Base-by-base conservation (phyloP, 2,329 filamentous ascomycete genomes). In the Neospermospora avenae region DNA sequence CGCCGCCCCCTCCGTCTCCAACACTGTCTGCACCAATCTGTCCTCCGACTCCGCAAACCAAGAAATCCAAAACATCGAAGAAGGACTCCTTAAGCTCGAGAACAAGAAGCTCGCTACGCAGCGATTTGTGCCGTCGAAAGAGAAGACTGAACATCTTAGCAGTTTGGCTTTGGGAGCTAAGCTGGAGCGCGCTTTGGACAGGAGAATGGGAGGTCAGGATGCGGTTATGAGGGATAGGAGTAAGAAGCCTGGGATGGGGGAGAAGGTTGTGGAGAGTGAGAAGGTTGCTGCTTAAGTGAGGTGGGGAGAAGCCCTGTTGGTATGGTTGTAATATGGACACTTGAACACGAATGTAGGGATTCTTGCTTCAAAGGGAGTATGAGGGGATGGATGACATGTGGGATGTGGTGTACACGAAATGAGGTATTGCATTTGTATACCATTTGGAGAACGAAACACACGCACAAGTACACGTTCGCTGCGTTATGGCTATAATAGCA, bases 151-250 rank as follows among this genome's bases (percentile, higher is more conserved):
- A 66, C 82, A 86, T 70, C 77, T 90, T 73, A 84, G 82, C 76
- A 89, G 89, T 74, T 76, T 90, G 67, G 87, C 87, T 16, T 77
- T 91, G 54, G 86, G 87, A 35, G 88, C 88, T n/a, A 90, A 90
- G 75, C 78, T 90, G 54, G 87, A 90, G 72, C 80, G 87, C 59
- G 88, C 88, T 3, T 78, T 91, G 31, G 81, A 83, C 58, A 77
- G 88, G 66, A 79, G 88, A 69, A 88, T 90, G 86, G 84, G 82
- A 10, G 77, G 85, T 52, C 88, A 91, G 73, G 88, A 91, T 73
- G 87, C 87, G 45, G 82, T 85, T 70, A 86, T 88, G 74, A 81
- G 82, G 68, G 62, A 63, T 22, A 65, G 66, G 18, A 65, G 66
- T 52, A 67, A 68, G 54, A 58, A 58, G 46, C 44, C 31, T 3